A percentile compares a stretch with the other conserved stretches of the same genome.
phyloP scores from a whole-genome alignment of 2,329 filamentous ascomycete species.

The Alternaria ventricosa region DNA sequence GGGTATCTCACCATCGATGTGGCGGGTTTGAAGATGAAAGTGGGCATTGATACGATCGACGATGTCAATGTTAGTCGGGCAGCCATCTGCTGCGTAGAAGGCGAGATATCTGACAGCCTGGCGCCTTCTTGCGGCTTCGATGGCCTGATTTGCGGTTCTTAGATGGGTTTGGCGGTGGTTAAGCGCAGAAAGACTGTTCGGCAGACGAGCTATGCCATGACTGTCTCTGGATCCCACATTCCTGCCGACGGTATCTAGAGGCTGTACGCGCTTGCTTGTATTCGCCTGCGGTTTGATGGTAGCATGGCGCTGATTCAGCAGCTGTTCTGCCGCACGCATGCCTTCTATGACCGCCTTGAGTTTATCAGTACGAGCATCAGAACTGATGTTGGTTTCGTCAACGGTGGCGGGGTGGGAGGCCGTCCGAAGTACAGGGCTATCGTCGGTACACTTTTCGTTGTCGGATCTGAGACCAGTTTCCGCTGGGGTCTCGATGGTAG shows the following conservation, averaged over 20 bases:
- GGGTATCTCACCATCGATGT: background rate
- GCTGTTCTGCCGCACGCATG: slow-evolving; percentile 7
- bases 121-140: slow-evolving; percentile 3
- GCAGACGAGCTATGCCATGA: background rate
- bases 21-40: background rate
- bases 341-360: background rate
- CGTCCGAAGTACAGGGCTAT: background rate
- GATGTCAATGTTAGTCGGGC: slow-evolving; percentile 3
- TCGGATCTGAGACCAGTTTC: background rate
- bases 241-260: background rate
- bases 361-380: background rate
- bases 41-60: slow-evolving; percentile 11
- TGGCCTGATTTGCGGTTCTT: slow-evolving; percentile 1
- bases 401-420: background rate
- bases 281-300: slow-evolving; percentile 3
- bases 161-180: background rate
- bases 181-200: background rate
- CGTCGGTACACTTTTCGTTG: background rate
- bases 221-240: background rate
- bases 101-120: slow-evolving; percentile 5
- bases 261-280: background rate
- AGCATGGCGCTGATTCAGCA: slow-evolving; percentile 9
- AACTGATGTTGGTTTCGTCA: background rate
- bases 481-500: background rate
- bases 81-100: slow-evolving; percentile 4